Conservation (phyloP, 345 rosid genomes). For the Punica granatum region DNA sequence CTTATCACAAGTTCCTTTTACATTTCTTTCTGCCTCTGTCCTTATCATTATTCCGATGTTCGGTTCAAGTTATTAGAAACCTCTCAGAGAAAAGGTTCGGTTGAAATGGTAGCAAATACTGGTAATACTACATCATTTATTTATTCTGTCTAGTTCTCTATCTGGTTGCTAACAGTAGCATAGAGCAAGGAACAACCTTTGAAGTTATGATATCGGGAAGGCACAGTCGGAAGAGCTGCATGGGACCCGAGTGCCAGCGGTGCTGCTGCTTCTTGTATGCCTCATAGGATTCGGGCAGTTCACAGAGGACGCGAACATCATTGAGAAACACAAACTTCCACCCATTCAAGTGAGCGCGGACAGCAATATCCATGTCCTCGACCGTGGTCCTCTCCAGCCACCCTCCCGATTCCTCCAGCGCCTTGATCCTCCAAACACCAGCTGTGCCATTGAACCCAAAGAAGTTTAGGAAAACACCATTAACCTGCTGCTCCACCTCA, state of each 20-base stretch:
- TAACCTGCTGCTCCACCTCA: constrained; percentile 93
- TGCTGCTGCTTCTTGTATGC: constrained; percentile 88
- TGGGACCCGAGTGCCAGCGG: constrained; percentile 94
- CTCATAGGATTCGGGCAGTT: constrained; percentile 80
- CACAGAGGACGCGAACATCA: constrained; percentile 72
- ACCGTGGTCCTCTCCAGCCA: constrained; percentile 95
- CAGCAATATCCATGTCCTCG: constrained; percentile 93
- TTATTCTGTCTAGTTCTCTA: too few species aligned
- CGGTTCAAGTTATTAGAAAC: too few species aligned
- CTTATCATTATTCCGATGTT: too few species aligned
- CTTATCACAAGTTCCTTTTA: too few species aligned
- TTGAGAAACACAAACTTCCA: constrained; percentile 83
- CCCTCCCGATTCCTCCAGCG: constrained; percentile 79
- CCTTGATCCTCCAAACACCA: constrained; percentile 86
- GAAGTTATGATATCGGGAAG: constrained; percentile 65
- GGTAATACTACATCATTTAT: too few species aligned
- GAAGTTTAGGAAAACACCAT: constrained; percentile 66
- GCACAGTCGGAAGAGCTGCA: constrained; percentile 81
- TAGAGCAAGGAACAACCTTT: constrained; percentile 36
- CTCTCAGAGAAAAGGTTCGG: too few species aligned
- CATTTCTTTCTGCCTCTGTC: too few species aligned
- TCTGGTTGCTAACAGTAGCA: neutral
- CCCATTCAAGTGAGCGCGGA: constrained; percentile 76
- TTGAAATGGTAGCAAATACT: too few species aligned
- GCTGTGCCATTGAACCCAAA: constrained; percentile 95